A percentile compares a stretch with the other conserved stretches of the same genome.
These are phyloP conservation scores for Coemansia erecta DNA, from an alignment of 192 early-diverging fungal genomes.

Conservation along the genomic window DNA sequence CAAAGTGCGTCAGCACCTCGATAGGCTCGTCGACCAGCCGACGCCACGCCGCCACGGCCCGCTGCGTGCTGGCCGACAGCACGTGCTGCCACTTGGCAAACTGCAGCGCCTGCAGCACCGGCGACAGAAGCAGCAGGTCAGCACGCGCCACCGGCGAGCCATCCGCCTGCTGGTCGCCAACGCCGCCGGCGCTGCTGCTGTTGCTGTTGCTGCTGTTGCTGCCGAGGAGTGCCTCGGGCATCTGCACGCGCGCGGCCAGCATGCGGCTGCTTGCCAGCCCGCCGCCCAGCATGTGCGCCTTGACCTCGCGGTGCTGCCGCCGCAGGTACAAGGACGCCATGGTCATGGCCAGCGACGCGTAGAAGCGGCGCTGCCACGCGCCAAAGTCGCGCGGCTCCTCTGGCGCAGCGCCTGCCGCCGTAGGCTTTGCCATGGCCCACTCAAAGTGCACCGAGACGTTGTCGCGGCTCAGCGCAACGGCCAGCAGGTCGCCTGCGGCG, in stretches of 20 bases:
- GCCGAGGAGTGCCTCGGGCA: slow-evolving; percentile 28
- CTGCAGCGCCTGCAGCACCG: slow-evolving; percentile 40
- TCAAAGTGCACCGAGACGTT: slow-evolving; percentile 35
- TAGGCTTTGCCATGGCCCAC: slow-evolving; percentile 13
- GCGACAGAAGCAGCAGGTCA: slow-evolving; percentile 34
- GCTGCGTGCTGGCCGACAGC: slow-evolving; percentile 19
- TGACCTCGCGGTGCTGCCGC: slow-evolving; percentile 21
- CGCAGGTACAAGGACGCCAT: slow-evolving; percentile 40
- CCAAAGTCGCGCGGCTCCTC: slow-evolving; percentile 12
- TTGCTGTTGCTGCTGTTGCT: background rate
- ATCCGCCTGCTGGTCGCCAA: background rate
- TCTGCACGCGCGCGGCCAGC: background rate
- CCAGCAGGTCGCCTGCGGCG: slow-evolving; percentile 21
- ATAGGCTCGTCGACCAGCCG: slow-evolving; percentile 46
- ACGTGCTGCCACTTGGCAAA: slow-evolving; percentile 50
- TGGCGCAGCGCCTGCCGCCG: background rate
- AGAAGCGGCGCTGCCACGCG: slow-evolving; percentile 33
- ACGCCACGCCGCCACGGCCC: slow-evolving; percentile 41
- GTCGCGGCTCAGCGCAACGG: slow-evolving; percentile 32
- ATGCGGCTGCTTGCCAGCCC: slow-evolving; percentile 2
- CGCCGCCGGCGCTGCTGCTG: background rate
- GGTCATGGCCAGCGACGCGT: slow-evolving; percentile 25
- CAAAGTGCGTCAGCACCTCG: slow-evolving; percentile 45
- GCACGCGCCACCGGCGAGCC: slow-evolving; percentile 14
- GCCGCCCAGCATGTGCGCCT: slow-evolving; percentile 18